Evolutionary conservation across 2,329 filamentous ascomycete genomes (phyloP), one percentile per base, ranked within the genome.

Genomic region (Chalaropsis ovoidea): DNA sequence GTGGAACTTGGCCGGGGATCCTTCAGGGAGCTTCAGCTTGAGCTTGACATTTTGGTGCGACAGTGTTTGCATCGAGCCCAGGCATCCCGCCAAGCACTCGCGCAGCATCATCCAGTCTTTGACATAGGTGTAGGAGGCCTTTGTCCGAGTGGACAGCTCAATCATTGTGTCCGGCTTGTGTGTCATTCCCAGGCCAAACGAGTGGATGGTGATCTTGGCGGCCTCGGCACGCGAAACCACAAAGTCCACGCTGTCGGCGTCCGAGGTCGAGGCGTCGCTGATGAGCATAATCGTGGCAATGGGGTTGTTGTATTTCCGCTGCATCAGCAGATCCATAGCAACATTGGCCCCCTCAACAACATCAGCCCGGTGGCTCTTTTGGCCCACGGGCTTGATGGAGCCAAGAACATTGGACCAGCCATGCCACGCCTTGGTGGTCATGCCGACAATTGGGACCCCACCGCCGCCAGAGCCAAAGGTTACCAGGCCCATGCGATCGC

Each of bases 31-130:
- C 71, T 90, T 89, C 66, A 99, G 84, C 79, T 95, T 96, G 65
- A 99, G 82, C 78, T 95, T 96, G 66, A 95, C 94, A 72, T 97
- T 97, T 74, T 97, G 94, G 74, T 99, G 94, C n/a, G 94, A 97
- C 35, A 90, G 87, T 1, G 90, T 91, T 75, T 99, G 94, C 73
- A 97, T 82, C 15, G 90, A 86, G 60, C 94, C 94, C 35, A 99
- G 79, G 72, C 93, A 97, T 54, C 94, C 94, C 27, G 92, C 94
- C 56, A 96, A 82, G 74, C 94, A 97, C 75, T 99, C 94, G 35
- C 94, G 87, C 43, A 99, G 82, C 93, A 97, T 99, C 93, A 97
- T 97, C 94, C 94, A 99, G 75, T 99, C 94, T 77, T 97, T 99
- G 70, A 99, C 92, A 72, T 97, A 99, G 1, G 91, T 95, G 73